These are phyloP conservation scores for Boletus rubroflammeus DNA, from an alignment of 768 basidiomycete genomes.

Conservation along the genomic window DNA sequence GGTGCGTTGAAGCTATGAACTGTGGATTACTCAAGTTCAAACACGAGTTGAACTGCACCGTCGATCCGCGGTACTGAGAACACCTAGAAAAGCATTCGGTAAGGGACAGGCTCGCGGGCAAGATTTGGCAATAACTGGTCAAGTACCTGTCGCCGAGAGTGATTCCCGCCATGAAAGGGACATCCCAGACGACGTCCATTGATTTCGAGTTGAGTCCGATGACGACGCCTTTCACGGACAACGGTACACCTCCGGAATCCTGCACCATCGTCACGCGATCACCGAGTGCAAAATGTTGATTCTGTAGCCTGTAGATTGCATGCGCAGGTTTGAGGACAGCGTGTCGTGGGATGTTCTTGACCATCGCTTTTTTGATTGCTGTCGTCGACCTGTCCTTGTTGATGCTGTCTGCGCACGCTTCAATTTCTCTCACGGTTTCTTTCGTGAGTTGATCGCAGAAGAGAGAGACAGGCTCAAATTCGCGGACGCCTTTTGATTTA, in stretches of 20 bases:
- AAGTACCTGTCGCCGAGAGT: conserved; percentile 78
- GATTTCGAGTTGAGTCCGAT: conserved; percentile 82
- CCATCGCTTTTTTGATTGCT: conserved; percentile 85
- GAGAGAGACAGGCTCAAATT: conserved; percentile 90
- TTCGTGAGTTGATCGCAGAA: conserved; percentile 90
- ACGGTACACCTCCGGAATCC: conserved; percentile 88
- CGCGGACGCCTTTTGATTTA: conserved; percentile 77
- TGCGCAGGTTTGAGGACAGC: conserved; percentile 93
- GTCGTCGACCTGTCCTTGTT: conserved; percentile 55
- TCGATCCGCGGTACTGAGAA: conserved; percentile 88
- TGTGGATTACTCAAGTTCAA: conserved; percentile 86
- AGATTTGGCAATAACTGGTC: neutral
- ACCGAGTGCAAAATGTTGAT: conserved; percentile 82
- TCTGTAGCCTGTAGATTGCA: conserved; percentile 83
- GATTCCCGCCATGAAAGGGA: conserved; percentile 88
- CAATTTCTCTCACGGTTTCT: conserved; percentile 80
- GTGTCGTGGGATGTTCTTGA: conserved; percentile 89
- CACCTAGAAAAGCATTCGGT: conserved; percentile 48
- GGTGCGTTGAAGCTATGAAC: conserved; percentile 73
- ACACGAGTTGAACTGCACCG: conserved; percentile 82
- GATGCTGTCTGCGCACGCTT: conserved; percentile 68
- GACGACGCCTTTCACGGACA: conserved; percentile 91
- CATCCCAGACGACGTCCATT: conserved; percentile 96
- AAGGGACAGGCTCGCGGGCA: neutral
- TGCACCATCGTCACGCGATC: conserved; percentile 96